These are phyloP conservation scores for Protomyces inundatus DNA, from an alignment of 1,139 yeast species.

Conservation along the genomic window DNA sequence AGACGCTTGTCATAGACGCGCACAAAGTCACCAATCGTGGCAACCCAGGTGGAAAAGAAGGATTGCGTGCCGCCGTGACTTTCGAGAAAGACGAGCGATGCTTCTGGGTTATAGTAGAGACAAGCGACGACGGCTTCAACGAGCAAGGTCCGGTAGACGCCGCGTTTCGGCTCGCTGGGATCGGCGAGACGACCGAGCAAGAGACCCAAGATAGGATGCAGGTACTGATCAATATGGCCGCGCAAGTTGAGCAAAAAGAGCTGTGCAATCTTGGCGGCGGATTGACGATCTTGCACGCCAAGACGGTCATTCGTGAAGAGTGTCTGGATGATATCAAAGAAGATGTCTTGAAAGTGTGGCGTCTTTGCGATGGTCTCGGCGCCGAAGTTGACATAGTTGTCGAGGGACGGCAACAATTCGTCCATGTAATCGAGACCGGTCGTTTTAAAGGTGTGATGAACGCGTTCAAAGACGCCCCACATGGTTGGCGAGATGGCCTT, in stretches of 20 bases:
- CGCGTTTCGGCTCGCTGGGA: slow-evolving; percentile 33
- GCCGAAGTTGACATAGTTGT: slow-evolving; percentile 75
- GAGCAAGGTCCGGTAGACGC: slow-evolving; percentile 46
- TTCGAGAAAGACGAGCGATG: slow-evolving; percentile 53
- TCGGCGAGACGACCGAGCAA: slow-evolving; percentile 35
- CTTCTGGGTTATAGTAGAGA: slow-evolving; percentile 56
- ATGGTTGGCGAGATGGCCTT: slow-evolving; percentile 65
- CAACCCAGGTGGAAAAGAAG: slow-evolving; percentile 68
- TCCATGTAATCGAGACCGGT: slow-evolving; percentile 60
- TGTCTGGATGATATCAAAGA: slow-evolving; percentile 42
- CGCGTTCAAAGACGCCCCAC: slow-evolving; percentile 64
- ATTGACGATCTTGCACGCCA: slow-evolving; percentile 49
- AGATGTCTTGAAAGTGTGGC: slow-evolving; percentile 39
- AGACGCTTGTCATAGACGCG: slow-evolving; percentile 80
- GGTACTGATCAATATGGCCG: slow-evolving; percentile 42
- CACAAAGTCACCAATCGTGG: slow-evolving; percentile 51
- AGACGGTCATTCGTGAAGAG: slow-evolving; percentile 40
- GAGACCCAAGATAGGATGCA: slow-evolving; percentile 44
- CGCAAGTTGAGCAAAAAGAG: slow-evolving; percentile 51
- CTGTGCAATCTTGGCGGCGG: slow-evolving; percentile 54
- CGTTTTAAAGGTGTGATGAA: slow-evolving; percentile 52
- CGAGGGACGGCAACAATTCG: slow-evolving; percentile 69
- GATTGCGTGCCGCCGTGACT: slow-evolving; percentile 45
- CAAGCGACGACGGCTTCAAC: slow-evolving; percentile 64
- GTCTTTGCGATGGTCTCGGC: slow-evolving; percentile 44